Evolutionary conservation across 148 eudicot genomes (phyloP), one percentile per base, ranked within the genome.

Genomic region (Nepenthes mirabilis): DNA sequence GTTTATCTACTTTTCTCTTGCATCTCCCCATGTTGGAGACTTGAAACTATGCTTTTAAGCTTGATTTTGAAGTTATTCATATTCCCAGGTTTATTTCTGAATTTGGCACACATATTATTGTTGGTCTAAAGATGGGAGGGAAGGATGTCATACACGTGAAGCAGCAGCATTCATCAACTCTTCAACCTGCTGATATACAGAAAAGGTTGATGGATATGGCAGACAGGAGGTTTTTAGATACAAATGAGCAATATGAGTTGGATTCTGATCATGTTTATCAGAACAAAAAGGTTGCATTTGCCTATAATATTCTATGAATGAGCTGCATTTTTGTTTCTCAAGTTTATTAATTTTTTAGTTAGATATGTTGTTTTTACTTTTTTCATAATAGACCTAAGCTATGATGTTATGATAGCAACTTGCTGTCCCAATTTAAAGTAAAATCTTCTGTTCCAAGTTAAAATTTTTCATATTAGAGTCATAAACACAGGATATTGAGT

Each of bases 81-180:
- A 23, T 61, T 40, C 64, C 47, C 82, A 93, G 98, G 79, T 93
- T 93, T 68, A 93, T 93, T 70, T 90, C 83, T 40, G 76, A 74
- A 51, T 93, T 85, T 73, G 98, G 98, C 67, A 93, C 96, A 50
- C 98, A 93, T 72, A 75, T 93, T 61, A 78, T 93, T 70, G 98
- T 84, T 65, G 98, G 96, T 57, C 66, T 88, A 47, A 93, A 86
- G 81, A 88, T 93, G 98, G 98, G 98, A 69, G 98, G 98, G 43
- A 93, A 93, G 68, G 98, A 93, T 83, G 96, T 93, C 56, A 79
- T 93, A 57, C 88, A 77, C 68, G 64, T 80, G 70, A 93, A 93
- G 74, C 98, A 93, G 64, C 94, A 79, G 59, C 96, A 88, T 74
- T 82, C 88, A 13, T 93, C 98, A 59, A 58, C 85, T 33, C 95